phyloP scores from a whole-genome alignment of 495 filamentous ascomycete genomes.

The Hyaloscypha variabilis region DNA sequence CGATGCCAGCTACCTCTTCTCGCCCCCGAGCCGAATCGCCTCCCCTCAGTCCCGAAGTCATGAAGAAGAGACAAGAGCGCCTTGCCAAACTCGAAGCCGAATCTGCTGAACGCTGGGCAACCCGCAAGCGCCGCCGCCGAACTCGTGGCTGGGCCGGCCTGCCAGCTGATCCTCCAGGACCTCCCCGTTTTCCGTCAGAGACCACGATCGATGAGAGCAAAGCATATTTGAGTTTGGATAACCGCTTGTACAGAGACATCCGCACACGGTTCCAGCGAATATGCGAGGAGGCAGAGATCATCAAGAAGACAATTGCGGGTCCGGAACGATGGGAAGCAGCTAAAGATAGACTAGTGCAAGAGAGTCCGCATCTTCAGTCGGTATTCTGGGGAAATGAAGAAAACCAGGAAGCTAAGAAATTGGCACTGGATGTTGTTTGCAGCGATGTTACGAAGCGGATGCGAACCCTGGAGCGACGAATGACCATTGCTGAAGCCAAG shows the following conservation, averaged over 20 bases:
- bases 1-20: constrained; percentile 4
- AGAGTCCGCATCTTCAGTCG: constrained; percentile 64
- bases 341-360: constrained; percentile 68
- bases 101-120: constrained; percentile 63
- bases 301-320: constrained; percentile 74
- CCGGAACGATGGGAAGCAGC: constrained; percentile 73
- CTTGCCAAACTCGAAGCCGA: constrained; percentile 61
- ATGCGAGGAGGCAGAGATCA: constrained; percentile 63
- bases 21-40: constrained; percentile 36
- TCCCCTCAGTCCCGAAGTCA: constrained; percentile 51
- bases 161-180: constrained; percentile 72
- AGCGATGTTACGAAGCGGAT: constrained; percentile 83
- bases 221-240: constrained; percentile 65
- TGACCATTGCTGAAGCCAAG: constrained; percentile 76
- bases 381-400: constrained; percentile 59
- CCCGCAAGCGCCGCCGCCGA: constrained; percentile 71
- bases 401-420: constrained; percentile 54
- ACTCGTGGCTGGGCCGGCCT: constrained; percentile 72
- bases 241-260: constrained; percentile 60
- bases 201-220: constrained; percentile 82
- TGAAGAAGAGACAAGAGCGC: constrained; percentile 57
- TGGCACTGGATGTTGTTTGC: constrained; percentile 77
- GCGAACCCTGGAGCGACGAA: constrained; percentile 60
- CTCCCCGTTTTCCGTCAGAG: constrained; percentile 79
- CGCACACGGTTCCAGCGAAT: constrained; percentile 70